Base-by-base conservation (phyloP, 1,284 basidiomycete species). In the Flammula alnicola region DNA sequence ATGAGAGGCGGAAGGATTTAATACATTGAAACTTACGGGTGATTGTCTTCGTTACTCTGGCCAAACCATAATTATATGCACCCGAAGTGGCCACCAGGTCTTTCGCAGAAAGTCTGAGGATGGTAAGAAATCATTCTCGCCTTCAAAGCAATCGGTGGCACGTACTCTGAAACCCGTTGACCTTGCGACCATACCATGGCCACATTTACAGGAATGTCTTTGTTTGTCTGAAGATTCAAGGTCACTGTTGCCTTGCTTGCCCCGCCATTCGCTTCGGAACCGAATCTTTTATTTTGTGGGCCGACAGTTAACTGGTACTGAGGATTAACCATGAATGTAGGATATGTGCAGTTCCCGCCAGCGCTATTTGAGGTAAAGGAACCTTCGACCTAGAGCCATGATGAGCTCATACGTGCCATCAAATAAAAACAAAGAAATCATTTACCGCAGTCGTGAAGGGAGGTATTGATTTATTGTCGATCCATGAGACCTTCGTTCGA, bases 271-370 rank as follows among this genome's bases (percentile, higher is more conserved):
- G n/a, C n/a, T n/a, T n/a, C n/a, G n/a, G n/a, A n/a, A n/a, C 42
- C 58, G 54, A 23, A 16, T 44, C 31, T 11, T 37, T 17, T 16
- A 57, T 53, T 64, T 5, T 68, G 63, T 0, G 79, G 68, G 47
- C 75, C 69, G 10, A 95, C 70, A 2, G 67, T 74, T 3, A 98
- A 70, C 40, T 78, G 75, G 66, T 91, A 98, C 64, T 98, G 94
- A 0, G 95, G 95, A 63, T 98, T 98, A 49, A 81, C 70, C 82
- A 95, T 88, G 69, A 92, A 97, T 0, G 88, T 86, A 0, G 91
- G 80, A 57, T 84, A 77, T 0, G 81, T 81, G 39, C 84, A 80
- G 61, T 95, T 95, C 0, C 95, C 95, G 0, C 95, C 95, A 0
- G 91, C 82, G 8, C 83, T 90, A 54, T 85, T 86, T 33, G 71